Evolutionary conservation across 2,329 filamentous ascomycete genomes (phyloP).

Genomic region (Alternaria conjuncta): DNA sequence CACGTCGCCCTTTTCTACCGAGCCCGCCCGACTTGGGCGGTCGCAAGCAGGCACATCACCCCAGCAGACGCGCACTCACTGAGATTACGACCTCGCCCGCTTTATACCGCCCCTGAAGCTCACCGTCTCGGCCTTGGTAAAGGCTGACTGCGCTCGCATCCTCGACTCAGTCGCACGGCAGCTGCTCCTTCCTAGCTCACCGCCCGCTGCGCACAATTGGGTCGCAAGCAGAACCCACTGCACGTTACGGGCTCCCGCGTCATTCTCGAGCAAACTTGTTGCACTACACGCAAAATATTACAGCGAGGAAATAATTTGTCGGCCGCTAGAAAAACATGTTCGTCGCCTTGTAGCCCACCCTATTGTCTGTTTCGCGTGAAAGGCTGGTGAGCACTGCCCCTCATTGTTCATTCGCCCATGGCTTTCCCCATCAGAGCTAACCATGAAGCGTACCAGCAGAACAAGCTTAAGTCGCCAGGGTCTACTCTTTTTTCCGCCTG

Average conservation of each 20-base stretch:
- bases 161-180: constrained; percentile 35
- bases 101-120: constrained; percentile 11
- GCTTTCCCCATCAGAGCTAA: constrained; percentile 40
- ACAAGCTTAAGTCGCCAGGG: constrained; percentile 36
- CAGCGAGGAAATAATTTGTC: constrained; percentile 20
- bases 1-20: constrained; percentile 10
- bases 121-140: constrained; percentile 9
- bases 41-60: constrained; percentile 11
- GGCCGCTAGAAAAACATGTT: constrained; percentile 24
- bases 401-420: constrained; percentile 28
- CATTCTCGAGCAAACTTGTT: constrained; percentile 41
- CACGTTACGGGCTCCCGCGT: constrained; percentile 38
- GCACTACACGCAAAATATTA: constrained; percentile 28
- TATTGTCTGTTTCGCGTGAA: constrained; percentile 29
- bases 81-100: constrained; percentile 18
- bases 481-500: constrained; percentile 16
- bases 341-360: constrained; percentile 40
- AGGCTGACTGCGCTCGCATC: constrained; percentile 17
- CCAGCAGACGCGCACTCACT: constrained; percentile 22
- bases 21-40: constrained; percentile 10
- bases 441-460: constrained; percentile 38
- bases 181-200: constrained; percentile 21
- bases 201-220: constrained; percentile 22
- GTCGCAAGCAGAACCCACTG: constrained; percentile 25
- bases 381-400: constrained; percentile 35